phyloP scores from a whole-genome alignment of 768 basidiomycete species.

The Dentipellis sp. region DNA sequence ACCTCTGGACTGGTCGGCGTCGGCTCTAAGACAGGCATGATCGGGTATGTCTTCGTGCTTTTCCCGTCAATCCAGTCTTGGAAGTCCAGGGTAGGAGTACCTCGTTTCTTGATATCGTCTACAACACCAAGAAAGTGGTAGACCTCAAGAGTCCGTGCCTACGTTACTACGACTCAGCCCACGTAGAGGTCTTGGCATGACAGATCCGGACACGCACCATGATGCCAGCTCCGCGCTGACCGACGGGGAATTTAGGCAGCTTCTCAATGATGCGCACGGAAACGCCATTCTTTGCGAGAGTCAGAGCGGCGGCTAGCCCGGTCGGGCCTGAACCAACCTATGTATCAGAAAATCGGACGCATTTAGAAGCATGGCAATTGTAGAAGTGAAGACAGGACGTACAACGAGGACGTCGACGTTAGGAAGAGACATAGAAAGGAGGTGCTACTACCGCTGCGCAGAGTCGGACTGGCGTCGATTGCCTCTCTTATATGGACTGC shows the following conservation, averaged over 20 bases:
- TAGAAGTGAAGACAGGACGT: too few species aligned
- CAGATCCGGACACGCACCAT: not conserved
- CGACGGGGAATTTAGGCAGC: not conserved
- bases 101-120: not conserved
- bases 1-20: not conserved
- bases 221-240: constrained; percentile 5
- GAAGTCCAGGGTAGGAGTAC: not conserved
- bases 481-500: too few species aligned
- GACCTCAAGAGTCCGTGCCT: constrained; percentile 3
- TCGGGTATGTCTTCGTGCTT: not conserved
- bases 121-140: constrained; percentile 5
- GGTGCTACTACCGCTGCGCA: too few species aligned
- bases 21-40: not conserved
- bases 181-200: not conserved
- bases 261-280: constrained; percentile 9
- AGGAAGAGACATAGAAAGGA: too few species aligned
- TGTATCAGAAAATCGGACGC: too few species aligned
- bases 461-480: too few species aligned
- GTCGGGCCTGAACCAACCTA: constrained; percentile 9
- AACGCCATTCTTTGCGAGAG: constrained; percentile 6
- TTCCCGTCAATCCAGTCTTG: not conserved
- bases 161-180: not conserved
- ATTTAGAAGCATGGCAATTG: too few species aligned
- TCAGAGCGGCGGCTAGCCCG: constrained; percentile 3
- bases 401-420: too few species aligned